Evolutionary conservation across 2,329 filamentous ascomycete genomes (phyloP), one percentile per base, ranked within the genome.

Genomic region (Balansia obtecta): DNA sequence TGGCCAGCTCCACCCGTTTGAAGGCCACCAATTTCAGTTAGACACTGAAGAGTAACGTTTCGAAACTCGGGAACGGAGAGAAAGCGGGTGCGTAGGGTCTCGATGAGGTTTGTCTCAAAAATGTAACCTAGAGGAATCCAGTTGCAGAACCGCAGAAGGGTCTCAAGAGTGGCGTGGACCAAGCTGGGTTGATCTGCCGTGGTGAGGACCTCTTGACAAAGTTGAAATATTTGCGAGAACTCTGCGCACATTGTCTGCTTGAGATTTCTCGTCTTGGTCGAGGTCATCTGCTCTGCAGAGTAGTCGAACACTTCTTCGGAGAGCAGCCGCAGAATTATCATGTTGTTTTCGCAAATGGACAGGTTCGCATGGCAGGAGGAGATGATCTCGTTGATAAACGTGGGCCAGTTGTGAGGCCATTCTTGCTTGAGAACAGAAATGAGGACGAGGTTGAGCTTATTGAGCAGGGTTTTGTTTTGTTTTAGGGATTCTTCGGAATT

Each of bases 361-460:
- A 98, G 75, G 69, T 86, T 96, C 58, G 88, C 91, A 66, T 95
- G 90, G 71, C 90, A 97, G 50, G 93, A 91, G 20, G 88, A 86
- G 61, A 98, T 89, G 69, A 98, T 98, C 74, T 98, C 93, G 75
- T 97, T 97, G 78, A 98, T 97, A 70, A 98, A 98, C 18, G 89
- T 95, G 11, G 94, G 93, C 93, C 94, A 98, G 75, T 98, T 95
- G 71, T 97, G 91, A 51, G 93, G 93, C 93, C 93, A 98, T 71
- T 98, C 93, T 71, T 98, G 93, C 77, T 98, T 98, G 64, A 98
- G 75, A 56, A 98, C 91, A 52, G 90, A 96, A 60, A 98, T 88
- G 56, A 98, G 85, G 52, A 97, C 91, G 61, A 98, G 80, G 64
- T 98, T 98, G 55, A 98, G 83, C 75, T 98, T 98, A 79, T 97